Conservation (phyloP, 1,139 yeast species). For the Saccharomyces hybrid region DNA sequence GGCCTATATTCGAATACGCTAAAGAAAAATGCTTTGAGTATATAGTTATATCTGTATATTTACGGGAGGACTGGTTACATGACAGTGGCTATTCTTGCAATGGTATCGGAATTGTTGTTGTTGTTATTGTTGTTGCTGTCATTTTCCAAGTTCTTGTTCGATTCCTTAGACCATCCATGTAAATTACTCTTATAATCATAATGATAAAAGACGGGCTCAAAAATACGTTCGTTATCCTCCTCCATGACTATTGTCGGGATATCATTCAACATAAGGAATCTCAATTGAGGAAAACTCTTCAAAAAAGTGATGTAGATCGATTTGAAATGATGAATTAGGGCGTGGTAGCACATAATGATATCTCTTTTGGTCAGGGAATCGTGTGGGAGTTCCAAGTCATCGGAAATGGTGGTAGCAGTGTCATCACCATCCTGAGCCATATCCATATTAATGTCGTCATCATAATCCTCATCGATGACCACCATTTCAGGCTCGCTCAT, state of each 20-base stretch:
- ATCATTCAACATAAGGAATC: conserved; percentile 36
- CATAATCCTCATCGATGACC: conserved; percentile 1
- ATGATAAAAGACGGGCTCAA: conserved; percentile 33
- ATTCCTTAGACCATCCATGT: conserved; percentile 24
- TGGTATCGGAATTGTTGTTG: conserved; percentile 13
- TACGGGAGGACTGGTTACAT: conserved; percentile 2
- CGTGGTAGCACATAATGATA: conserved; percentile 32
- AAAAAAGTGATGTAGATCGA: conserved; percentile 33
- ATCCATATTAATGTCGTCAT: conserved; percentile 1
- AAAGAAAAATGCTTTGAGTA: neutral
- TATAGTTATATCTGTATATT: neutral
- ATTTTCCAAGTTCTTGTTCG: conserved; percentile 3
- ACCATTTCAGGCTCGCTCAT: neutral
- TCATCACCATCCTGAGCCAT: conserved; percentile 2
- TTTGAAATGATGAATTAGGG: conserved; percentile 35
- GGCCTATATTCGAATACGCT: neutral
- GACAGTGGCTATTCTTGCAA: conserved; percentile 20
- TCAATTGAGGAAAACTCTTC: conserved; percentile 30
- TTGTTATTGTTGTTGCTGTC: conserved; percentile 6
- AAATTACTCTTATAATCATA: conserved; percentile 29
- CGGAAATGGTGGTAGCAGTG: neutral
- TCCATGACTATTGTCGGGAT: conserved; percentile 33
- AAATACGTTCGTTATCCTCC: conserved; percentile 24
- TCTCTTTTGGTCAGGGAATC: conserved; percentile 30
- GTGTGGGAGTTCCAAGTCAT: conserved; percentile 21